Conservation (phyloP, 148 eudicot species). For the Fagopyrum esculentum region DNA sequence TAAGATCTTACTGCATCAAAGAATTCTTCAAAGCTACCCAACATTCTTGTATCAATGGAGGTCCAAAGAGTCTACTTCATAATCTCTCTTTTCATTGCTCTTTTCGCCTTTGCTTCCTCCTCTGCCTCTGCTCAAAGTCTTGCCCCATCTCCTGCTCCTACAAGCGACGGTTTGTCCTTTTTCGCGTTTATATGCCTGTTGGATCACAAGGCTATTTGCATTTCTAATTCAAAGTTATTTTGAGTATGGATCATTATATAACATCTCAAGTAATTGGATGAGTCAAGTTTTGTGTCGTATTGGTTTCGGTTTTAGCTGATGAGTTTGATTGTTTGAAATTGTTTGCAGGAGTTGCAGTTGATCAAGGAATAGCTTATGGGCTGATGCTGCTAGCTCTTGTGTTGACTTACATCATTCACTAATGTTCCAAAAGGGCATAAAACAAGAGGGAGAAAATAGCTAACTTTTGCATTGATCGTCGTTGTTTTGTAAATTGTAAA, state of each 20-base stretch:
- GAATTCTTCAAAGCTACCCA: constrained; percentile 6
- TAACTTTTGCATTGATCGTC: constrained; percentile 2
- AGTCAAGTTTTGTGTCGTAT: background rate
- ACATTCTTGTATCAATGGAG: constrained; percentile 9
- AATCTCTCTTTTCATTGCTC: background rate
- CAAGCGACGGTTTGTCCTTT: constrained; percentile 12
- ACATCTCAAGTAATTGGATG: no score
- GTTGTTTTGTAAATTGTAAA: constrained; percentile 3
- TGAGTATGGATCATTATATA: background rate
- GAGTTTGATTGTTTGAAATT: constrained; percentile 5
- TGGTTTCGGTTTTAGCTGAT: background rate
- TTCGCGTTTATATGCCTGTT: background rate
- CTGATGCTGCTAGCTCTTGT: constrained; percentile 25
- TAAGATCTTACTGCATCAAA: background rate
- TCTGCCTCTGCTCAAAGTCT: constrained; percentile 4
- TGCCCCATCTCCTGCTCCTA: constrained; percentile 9
- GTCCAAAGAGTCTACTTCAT: constrained; percentile 7
- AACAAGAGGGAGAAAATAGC: background rate
- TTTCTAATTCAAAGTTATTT: background rate
- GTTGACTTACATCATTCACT: constrained; percentile 25
- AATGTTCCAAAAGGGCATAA: background rate
- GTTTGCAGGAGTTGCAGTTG: constrained; percentile 23
- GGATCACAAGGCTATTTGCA: background rate
- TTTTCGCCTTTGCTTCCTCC: background rate
- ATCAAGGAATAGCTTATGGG: constrained; percentile 28